Evolutionary conservation across 108 stramenopile species (phyloP), one percentile per base, ranked within the genome.

Genomic region (Stephanodiscus triporus): DNA sequence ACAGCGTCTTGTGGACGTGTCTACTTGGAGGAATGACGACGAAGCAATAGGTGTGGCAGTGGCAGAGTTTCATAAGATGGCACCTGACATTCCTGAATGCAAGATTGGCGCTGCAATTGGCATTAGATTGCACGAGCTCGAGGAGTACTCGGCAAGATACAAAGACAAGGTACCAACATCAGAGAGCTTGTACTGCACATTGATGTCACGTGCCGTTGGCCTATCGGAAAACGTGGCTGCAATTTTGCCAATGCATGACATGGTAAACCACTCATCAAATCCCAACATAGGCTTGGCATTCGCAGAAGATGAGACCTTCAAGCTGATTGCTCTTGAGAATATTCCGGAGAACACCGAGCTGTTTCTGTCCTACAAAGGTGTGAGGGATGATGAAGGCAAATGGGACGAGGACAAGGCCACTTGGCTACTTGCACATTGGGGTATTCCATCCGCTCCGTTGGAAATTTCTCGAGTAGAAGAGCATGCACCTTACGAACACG

Each of bases 231-330:
- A 29, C 40, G 59, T 81, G 8, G 58, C 76, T 10, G 86, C 70
- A 47, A 56, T 80, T 19, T 66, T 86, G 43, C 86, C 86, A 13
- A 84, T 86, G 82, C 79, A 73, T 53, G 86, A 86, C 34, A 86
- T 86, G 86, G 69, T 86, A 51, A 86, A 86, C 51, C 86, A 84
- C 54, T 75, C 80, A 0, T 10, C 42, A 34, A 69, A 86, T 16
- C 80, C 80, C 7, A 86, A 86, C 57, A 4, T 86, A 10, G 63
- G 32, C 9, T 49, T 86, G 32, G 49, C 76, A 32, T 81, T 77
- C 51, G 43, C 43, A 45, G 64, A 68, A 14, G 68, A 60, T 54
- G 76, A 69, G 17, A 65, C 50, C 11, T 76, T 83, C 51, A 38
- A 80, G 14, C 14, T 83, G 27, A 49, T 63, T 17, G 80, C 83